A percentile compares a stretch with the other conserved stretches of the same genome.
Evolutionary conservation across 2,329 filamentous ascomycete genomes (phyloP).

Genomic region (Pestalotiopsis sp.): DNA sequence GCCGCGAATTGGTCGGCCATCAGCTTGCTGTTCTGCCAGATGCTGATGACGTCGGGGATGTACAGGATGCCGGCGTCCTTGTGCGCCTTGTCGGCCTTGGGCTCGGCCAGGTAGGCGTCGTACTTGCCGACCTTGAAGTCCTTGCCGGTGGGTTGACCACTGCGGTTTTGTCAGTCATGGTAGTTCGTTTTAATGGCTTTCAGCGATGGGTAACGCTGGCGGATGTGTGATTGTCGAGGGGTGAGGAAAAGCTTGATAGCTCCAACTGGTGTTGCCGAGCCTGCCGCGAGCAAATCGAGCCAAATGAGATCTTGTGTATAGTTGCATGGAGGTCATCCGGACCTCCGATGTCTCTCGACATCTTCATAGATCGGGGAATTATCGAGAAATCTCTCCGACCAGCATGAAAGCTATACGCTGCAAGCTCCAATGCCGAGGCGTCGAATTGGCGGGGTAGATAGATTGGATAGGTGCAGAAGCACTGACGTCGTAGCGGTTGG

Average conservation of each 20-base stretch:
- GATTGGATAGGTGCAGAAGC: not conserved
- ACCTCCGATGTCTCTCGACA: not conserved
- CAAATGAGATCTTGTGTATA: not conserved
- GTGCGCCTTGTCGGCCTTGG: constrained; percentile 36
- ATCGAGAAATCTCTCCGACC: not conserved
- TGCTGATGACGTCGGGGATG: constrained; percentile 50
- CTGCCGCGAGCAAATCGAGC: not conserved
- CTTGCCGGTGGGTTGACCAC: constrained; percentile 49
- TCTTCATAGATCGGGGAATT: not conserved
- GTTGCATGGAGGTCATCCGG: not conserved
- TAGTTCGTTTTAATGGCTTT: not conserved
- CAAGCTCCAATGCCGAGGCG: not conserved
- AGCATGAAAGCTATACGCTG: not conserved
- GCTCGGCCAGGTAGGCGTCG: constrained; percentile 52
- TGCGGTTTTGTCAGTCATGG: constrained; percentile 23
- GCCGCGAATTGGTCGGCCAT: constrained; percentile 75
- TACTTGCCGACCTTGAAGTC: constrained; percentile 45
- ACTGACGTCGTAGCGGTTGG: not conserved
- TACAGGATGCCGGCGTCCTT: constrained; percentile 44
- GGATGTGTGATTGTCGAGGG: not conserved
- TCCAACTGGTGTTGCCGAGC: not conserved
- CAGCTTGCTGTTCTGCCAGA: constrained; percentile 61
- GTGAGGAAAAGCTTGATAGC: not conserved
- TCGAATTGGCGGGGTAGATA: constrained; percentile 3
- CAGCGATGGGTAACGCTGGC: not conserved